phyloP scores from a whole-genome alignment of 169 alveolate species.

The Plasmodium billcollinsi region DNA sequence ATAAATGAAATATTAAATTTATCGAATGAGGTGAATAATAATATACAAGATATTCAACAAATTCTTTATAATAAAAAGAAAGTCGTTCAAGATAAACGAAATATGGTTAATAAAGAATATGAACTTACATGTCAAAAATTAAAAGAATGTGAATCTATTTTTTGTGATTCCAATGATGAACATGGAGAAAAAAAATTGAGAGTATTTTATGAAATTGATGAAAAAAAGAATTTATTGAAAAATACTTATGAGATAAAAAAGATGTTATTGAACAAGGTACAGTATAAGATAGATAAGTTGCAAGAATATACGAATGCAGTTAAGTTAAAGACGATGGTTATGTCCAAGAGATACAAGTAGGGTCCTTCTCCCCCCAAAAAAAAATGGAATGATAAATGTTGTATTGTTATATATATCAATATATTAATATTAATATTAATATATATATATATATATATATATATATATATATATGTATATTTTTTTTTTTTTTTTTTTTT shows the following conservation, averaged over 20 bases:
- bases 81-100: slow-evolving; percentile 53
- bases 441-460: too few relatives aligned
- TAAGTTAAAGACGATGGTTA: slow-evolving; percentile 44
- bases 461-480: too few relatives aligned
- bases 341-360: slow-evolving; percentile 36
- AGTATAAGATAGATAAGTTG: slow-evolving; percentile 51
- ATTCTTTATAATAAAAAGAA: slow-evolving; percentile 32
- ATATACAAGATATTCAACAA: slow-evolving; percentile 31
- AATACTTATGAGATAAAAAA: slow-evolving; percentile 55
- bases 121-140: slow-evolving; percentile 47
- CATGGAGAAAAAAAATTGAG: slow-evolving; percentile 55
- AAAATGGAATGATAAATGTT: background rate
- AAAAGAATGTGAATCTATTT: slow-evolving; percentile 68
- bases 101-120: slow-evolving; percentile 66
- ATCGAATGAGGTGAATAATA: slow-evolving; percentile 32
- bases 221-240: slow-evolving; percentile 41
- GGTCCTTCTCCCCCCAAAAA: background rate
- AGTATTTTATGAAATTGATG: slow-evolving; percentile 69
- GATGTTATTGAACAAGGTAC: slow-evolving; percentile 46
- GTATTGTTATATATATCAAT: too few relatives aligned
- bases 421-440: too few relatives aligned
- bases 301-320: slow-evolving; percentile 68
- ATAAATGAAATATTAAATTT: slow-evolving; percentile 21
- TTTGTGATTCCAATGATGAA: slow-evolving; percentile 57
- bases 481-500: background rate